Evolutionary conservation across 129 eudicot genomes (phyloP), one percentile per base, ranked within the genome.

Genomic region (Flaveria robusta): DNA sequence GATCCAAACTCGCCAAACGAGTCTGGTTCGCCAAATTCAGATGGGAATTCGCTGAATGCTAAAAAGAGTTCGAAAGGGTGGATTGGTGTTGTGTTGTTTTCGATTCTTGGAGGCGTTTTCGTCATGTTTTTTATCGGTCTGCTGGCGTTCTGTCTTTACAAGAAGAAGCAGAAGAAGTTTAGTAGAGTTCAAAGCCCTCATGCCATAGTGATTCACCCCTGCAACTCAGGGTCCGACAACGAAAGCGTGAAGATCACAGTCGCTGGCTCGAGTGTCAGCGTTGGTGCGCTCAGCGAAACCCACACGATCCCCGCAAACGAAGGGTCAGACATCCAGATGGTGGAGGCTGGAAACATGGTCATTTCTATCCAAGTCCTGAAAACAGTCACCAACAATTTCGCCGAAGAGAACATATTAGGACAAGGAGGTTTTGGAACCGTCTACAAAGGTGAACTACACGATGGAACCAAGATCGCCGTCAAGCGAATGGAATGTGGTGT

Each of bases 391-490:
- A 75, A 89, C 55, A 91, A 89, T 77, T 95, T 95, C 66, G 87
- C 96, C 20, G 70, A 86, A 72, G 90, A 82, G 12, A 95, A 95
- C 68, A 84, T 95, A 24, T 72, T 95, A 59, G 99, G 99, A 1
- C 96, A 80, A 79, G 99, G 99, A 22, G 99, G 99, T 0, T 95
- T 95, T 19, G 99, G 99, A 27, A 95, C 99, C 9, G 99, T 95
- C 7, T 95, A 95, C 82, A 95, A 89, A 78, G 99, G 99, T 4
- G 97, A 91, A 69, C 74, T 95, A 77, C 99, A 95, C 39, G 99
- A 95, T 51, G 99, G 99, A 12, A 95, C 99, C 4, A 91, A 91
- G 77, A 95, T 95, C 15, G 99, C 99, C 0, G 99, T 95, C 50
- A 95, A 95, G 66, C 84, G 99, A 82, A 91, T 91, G 92, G 99